A percentile compares a stretch with the other conserved stretches of the same genome.
phyloP scores from a whole-genome alignment of 2,329 filamentous ascomycete genomes.

The Aspergillus brasiliensis region DNA sequence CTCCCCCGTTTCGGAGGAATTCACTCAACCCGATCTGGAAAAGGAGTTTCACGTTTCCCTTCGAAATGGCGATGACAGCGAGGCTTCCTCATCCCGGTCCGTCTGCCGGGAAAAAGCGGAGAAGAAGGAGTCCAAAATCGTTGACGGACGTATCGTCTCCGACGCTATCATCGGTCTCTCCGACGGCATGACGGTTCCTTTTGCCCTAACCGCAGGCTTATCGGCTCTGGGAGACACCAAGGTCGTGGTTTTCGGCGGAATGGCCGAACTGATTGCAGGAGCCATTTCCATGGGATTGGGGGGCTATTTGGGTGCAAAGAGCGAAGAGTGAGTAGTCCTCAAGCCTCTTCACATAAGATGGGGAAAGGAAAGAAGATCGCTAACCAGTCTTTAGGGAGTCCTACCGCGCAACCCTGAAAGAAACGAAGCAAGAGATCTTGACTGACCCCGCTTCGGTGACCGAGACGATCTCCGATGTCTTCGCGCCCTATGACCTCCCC shows the following conservation, averaged over 20 bases:
- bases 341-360: neutral
- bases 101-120: constrained; percentile 16
- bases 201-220: constrained; percentile 74
- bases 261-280: constrained; percentile 74
- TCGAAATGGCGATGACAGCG: constrained; percentile 18
- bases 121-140: constrained; percentile 29
- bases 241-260: constrained; percentile 70
- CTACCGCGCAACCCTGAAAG: constrained; percentile 42
- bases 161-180: constrained; percentile 76
- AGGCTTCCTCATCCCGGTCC: constrained; percentile 14
- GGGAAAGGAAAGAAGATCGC: neutral
- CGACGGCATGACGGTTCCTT: constrained; percentile 77
- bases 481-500: constrained; percentile 43
- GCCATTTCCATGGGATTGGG: constrained; percentile 78
- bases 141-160: constrained; percentile 43
- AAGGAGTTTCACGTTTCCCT: constrained; percentile 27
- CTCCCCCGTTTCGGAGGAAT: constrained; percentile 22
- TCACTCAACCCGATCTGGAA: constrained; percentile 26
- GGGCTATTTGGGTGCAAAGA: constrained; percentile 67
- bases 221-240: constrained; percentile 62
- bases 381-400: constrained; percentile 34
- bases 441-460: constrained; percentile 33
- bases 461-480: constrained; percentile 40
- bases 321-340: constrained; percentile 37
- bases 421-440: constrained; percentile 36